Percentiles rank a stretch among this genome's conserved stretches.
phyloP scores from a whole-genome alignment of 2,329 filamentous ascomycete genomes.

The Clarireedia monteithiana region DNA sequence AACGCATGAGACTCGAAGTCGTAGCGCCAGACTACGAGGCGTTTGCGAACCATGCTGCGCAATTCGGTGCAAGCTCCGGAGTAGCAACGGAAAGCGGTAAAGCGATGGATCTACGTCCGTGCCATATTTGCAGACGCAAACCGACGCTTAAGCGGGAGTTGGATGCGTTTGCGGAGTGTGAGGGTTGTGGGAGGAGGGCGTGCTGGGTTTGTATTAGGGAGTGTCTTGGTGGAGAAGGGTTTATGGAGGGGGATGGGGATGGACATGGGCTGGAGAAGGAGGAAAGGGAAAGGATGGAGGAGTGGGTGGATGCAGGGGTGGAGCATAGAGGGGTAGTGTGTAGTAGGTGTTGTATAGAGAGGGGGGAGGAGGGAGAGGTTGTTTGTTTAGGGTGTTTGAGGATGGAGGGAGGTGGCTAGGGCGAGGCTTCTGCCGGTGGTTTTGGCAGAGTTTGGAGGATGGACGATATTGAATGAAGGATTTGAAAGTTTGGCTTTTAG shows the following conservation, averaged over 20 bases:
- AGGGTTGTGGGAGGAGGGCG: constrained; percentile 51
- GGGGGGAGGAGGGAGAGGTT: constrained; percentile 55
- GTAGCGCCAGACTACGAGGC: not conserved
- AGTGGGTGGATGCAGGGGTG: not conserved
- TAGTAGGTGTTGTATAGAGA: constrained; percentile 61
- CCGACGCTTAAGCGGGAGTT: constrained; percentile 59
- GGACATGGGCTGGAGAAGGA: constrained; percentile 1
- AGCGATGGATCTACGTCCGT: constrained; percentile 39
- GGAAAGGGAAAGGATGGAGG: not conserved
- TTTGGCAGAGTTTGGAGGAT: no score
- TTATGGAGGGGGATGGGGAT: not conserved
- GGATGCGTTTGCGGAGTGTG: constrained; percentile 57
- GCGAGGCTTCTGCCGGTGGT: not conserved
- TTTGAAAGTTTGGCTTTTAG: no score
- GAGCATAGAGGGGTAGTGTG: constrained; percentile 43
- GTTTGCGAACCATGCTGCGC: not conserved
- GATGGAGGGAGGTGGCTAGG: constrained; percentile 11
- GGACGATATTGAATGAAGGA: not conserved
- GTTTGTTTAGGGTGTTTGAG: constrained; percentile 56
- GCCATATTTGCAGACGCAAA: constrained; percentile 59
- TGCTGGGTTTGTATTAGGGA: constrained; percentile 63
- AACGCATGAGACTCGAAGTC: not conserved
- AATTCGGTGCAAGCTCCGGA: not conserved
- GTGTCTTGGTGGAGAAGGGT: constrained; percentile 35
- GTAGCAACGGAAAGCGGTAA: not conserved